Base-by-base conservation (phyloP, 176 grass and related monocot species). In the Rhynchospora pubera region DNA sequence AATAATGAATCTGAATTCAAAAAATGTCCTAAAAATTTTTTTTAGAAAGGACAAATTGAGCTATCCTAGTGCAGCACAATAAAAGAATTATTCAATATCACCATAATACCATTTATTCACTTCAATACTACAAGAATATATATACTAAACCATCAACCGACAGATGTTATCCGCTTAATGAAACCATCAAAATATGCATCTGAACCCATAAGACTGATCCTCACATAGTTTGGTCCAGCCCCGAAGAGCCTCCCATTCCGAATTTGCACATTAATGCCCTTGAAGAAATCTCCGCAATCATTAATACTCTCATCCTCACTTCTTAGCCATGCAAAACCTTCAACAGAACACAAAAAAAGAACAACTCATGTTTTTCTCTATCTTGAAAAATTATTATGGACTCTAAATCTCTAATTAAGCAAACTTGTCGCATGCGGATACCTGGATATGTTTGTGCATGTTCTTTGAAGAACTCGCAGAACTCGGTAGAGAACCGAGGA, bases 311-410 rank as follows among this genome's bases (percentile, higher is more conserved):
- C 78, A 43, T 81, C 34, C 5, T 65, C 78, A 59, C 78, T 60
- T 62, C 44, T 60, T 3, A 81, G 24, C 78, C 57, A 64, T 7
- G 78, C 78, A 81, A 81, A 81, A n/a, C 23, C 57, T 65, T 28
- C 43, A 56, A 75, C 62, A 66, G 9, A 16, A 66, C 62, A 23
- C 30, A 6, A 24, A 21, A 62, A 16, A 66, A 66, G 32, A 24
- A 66, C 0, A 13, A 6, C 1, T 39, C 26, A 28, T 28, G 26
- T 28, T 28, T 39, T 39, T 39, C 2, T 39, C 34, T 39, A 4
- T 39, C 34, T 39, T 39, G 3, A 39, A 39, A 39, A 39, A 4
- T 39, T 39, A 39, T 5, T 39, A 39, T 39, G 34, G 34, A 39
- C 34, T 28, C 26, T 28, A n/a, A n/a, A n/a, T n/a, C n/a, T n/a